Conservation (phyloP, 768 basidiomycete genomes). For the Arthromyces matolae region DNA sequence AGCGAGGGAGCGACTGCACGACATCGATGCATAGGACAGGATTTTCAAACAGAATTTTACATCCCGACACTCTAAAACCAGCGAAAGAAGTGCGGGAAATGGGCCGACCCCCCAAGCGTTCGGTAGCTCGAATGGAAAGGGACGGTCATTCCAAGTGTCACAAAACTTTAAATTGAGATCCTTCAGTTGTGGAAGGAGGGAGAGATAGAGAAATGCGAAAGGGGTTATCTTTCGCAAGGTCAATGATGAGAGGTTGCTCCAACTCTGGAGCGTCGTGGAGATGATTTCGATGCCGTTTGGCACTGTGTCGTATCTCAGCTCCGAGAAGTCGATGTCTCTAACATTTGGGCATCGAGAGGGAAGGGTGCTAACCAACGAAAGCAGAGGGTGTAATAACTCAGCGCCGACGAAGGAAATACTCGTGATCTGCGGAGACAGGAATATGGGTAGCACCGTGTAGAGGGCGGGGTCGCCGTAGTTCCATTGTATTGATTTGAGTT, state of each 20-base stretch:
- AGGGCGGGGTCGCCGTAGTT: background rate
- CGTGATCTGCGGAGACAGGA: background rate
- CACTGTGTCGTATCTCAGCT: background rate
- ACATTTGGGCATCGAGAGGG: background rate
- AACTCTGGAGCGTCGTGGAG: background rate
- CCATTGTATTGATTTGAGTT: background rate
- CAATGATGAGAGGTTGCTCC: background rate
- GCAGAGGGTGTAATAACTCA: no score
- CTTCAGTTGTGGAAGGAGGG: background rate
- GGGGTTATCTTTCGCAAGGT: background rate
- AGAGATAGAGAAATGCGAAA: background rate
- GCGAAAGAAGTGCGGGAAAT: background rate
- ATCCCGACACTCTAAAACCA: background rate
- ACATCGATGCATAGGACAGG: background rate
- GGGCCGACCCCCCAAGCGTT: background rate
- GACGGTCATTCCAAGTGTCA: background rate
- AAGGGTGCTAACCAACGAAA: background rate
- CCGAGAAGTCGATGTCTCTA: background rate
- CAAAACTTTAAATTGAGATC: background rate
- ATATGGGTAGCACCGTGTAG: background rate
- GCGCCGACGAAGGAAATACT: background rate
- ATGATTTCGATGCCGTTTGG: background rate
- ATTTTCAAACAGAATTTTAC: background rate
- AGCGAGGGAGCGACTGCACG: background rate
- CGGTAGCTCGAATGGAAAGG: background rate